Percentiles rank a stretch among this genome's conserved stretches.
Evolutionary conservation across 306 rosid species (phyloP).

Genomic region (Rosa multiflora): DNA sequence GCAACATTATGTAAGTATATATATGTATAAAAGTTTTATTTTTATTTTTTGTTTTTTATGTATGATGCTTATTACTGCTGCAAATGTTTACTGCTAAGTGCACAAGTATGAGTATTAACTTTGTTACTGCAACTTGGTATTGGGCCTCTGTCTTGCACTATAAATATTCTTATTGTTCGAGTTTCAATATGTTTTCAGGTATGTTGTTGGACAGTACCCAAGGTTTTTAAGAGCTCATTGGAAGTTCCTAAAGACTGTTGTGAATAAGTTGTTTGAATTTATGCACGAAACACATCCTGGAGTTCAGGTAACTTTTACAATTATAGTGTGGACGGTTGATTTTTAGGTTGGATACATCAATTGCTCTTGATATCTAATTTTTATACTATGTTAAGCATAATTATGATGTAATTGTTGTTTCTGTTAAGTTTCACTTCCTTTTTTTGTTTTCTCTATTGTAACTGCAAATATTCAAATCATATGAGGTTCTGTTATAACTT

Average conservation of each 20-base stretch:
- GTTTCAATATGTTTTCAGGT: slow-evolving; percentile 50
- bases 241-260: slow-evolving; percentile 95
- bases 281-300: slow-evolving; percentile 99
- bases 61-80: background rate
- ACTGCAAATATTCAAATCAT: background rate
- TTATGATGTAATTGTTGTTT: background rate
- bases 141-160: background rate
- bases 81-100: background rate
- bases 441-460: background rate
- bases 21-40: background rate
- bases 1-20: slow-evolving; percentile 83
- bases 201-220: slow-evolving; percentile 97
- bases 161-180: background rate
- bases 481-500: background rate
- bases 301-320: slow-evolving; percentile 69
- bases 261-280: slow-evolving; percentile 93
- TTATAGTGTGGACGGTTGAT: background rate
- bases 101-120: background rate
- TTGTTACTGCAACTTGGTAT: background rate
- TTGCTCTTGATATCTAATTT: background rate
- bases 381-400: background rate
- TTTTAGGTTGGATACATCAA: background rate
- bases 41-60: background rate
- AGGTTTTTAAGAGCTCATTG: slow-evolving; percentile 95
- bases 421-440: background rate